Evolutionary conservation across 257 asterid species (phyloP).

Genomic region (Dorcoceras hygrometricum): DNA sequence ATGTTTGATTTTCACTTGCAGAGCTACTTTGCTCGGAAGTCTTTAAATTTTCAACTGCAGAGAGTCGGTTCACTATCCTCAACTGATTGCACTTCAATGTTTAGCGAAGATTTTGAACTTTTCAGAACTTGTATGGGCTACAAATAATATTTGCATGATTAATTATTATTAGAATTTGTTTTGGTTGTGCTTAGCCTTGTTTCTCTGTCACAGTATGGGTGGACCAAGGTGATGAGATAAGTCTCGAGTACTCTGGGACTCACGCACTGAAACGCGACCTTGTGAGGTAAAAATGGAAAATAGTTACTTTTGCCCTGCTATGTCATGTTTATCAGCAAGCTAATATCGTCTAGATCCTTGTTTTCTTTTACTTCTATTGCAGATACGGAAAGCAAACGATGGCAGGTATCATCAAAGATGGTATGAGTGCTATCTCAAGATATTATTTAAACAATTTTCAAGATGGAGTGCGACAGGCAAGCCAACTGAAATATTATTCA

Average conservation of each 20-base stretch:
- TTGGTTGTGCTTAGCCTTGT: slow-evolving; percentile 30
- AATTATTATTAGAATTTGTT: slow-evolving; percentile 5
- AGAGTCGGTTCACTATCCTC: slow-evolving; percentile 67
- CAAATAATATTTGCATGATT: slow-evolving; percentile 20
- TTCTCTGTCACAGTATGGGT: slow-evolving; percentile 71
- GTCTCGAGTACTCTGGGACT: slow-evolving; percentile 95
- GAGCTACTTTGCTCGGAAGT: slow-evolving; percentile 87
- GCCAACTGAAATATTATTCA: slow-evolving; percentile 18
- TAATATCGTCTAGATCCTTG: background rate
- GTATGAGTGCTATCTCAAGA: slow-evolving; percentile 91
- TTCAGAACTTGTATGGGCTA: slow-evolving; percentile 62
- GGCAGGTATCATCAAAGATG: slow-evolving; percentile 81
- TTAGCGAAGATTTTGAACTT: slow-evolving; percentile 67
- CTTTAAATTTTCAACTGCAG: slow-evolving; percentile 76
- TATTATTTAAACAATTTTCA: slow-evolving; percentile 88
- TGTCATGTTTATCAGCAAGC: background rate
- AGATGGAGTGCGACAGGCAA: slow-evolving; percentile 91
- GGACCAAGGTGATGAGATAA: slow-evolving; percentile 95
- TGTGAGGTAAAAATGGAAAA: slow-evolving; percentile 60
- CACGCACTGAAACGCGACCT: slow-evolving; percentile 92
- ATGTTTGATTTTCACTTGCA: slow-evolving; percentile 40
- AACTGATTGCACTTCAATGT: slow-evolving; percentile 62
- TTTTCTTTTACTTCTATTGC: slow-evolving; percentile 27
- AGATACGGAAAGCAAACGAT: slow-evolving; percentile 95
- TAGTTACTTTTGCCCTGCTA: slow-evolving; percentile 1